Conservation (phyloP, 257 asterid species). For the Solanum chilense region DNA sequence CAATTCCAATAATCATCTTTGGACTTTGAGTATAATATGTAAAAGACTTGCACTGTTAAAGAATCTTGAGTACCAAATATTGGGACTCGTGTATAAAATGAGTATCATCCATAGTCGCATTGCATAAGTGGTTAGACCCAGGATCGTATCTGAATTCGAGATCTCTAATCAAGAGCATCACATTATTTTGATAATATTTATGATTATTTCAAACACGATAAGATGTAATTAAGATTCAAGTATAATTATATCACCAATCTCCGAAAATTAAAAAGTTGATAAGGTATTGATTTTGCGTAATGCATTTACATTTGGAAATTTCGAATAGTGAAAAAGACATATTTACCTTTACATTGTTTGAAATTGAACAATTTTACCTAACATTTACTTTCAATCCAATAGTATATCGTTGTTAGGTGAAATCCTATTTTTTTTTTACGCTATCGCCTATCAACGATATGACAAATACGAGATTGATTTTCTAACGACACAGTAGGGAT, state of each 20-base stretch:
- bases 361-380: not conserved
- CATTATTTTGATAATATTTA: not conserved
- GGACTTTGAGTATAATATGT: not conserved
- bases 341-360: not conserved
- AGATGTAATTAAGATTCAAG: not conserved
- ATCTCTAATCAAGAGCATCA: not conserved
- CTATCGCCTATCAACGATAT: not conserved
- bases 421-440: not conserved
- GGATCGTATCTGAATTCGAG: not conserved
- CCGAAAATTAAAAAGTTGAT: not conserved
- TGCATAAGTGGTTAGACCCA: too few species aligned
- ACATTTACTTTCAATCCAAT: not conserved
- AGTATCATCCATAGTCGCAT: too few species aligned
- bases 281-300: not conserved
- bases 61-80: too few species aligned
- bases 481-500: not conserved
- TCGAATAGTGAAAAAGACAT: not conserved
- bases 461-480: not conserved
- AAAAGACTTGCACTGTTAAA: not conserved
- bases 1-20: not conserved
- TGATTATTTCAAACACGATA: not conserved
- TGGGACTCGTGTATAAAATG: too few species aligned
- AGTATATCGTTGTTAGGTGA: not conserved
- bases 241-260: not conserved
- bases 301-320: not conserved